Evolutionary conservation across 495 filamentous ascomycete genomes (phyloP), one percentile per base, ranked within the genome.

Genomic region (Aspergillus sclerotioniger): DNA sequence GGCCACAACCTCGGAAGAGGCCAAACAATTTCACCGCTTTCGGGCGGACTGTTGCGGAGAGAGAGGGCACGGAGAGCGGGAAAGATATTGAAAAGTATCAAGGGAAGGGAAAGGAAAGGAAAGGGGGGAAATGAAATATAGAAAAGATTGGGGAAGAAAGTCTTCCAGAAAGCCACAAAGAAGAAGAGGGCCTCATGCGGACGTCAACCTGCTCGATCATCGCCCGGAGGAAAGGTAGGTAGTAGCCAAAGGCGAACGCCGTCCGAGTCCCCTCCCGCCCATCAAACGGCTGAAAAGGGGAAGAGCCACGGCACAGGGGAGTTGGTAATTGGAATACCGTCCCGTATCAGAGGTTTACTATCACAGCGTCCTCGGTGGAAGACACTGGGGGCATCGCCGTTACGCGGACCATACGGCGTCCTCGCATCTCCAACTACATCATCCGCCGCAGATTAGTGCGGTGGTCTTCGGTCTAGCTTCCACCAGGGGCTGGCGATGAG

Each of bases 1-100:
- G 41, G 59, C 55, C 13, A 20, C 32, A 41, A 39, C 51, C 60
- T 58, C 54, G 46, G 60, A 17, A 48, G 17, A 21, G 31, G 35
- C 17, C 41, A 39, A 17, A 10, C n/a, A 37, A 39, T 53, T 62
- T 70, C 55, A 67, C 69, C 69, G 67, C 65, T 67, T 58, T 29
- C 3, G 32, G 35, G 43, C 41, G 29, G 54, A 17, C 32, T 20
- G 29, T 13, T n/a, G 46, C 20, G 32, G 43, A 31, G 43, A 17
- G 17, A 33, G 15, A 50, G 17, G 33, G 32, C 6, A 43, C 41
- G 32, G 31, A 20, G 35, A 20, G 19, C 21, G 19, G 15, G 54
- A 13, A n/a, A 31, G 21, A 58, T 31, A 28, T 17, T 10, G 21
- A 44, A n/a, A n/a, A n/a, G n/a, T n/a, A n/a, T 25, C 25, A 25